Evolutionary conservation across 345 rosid species (phyloP).

Genomic region (Syzygium aromaticum): DNA sequence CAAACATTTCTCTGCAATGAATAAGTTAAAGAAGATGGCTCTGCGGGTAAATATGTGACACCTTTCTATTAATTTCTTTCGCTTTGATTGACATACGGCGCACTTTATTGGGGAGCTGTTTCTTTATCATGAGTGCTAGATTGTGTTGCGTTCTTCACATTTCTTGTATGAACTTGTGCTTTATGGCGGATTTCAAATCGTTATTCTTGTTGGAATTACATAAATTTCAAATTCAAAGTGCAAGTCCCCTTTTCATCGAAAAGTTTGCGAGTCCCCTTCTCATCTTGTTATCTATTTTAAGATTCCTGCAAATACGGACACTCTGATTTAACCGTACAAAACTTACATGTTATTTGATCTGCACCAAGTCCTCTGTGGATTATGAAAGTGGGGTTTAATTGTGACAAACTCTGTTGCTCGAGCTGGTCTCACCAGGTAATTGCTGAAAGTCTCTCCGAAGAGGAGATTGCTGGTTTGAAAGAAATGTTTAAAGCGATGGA

Average conservation of each 20-base stretch:
- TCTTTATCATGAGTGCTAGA: not conserved
- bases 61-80: not conserved
- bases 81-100: not conserved
- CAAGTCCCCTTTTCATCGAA: not conserved
- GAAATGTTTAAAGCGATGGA: conserved; percentile 96
- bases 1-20: conserved; percentile 98
- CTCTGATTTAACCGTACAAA: not conserved
- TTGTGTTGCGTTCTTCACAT: not conserved
- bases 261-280: not conserved
- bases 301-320: not conserved
- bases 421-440: conserved; percentile 55
- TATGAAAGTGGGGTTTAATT: not conserved
- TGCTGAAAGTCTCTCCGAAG: conserved; percentile 98
- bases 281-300: not conserved
- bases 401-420: not conserved
- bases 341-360: not conserved
- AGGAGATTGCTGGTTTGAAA: conserved; percentile 93
- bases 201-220: not conserved
- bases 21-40: conserved; percentile 97
- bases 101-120: not conserved
- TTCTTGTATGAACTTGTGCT: not conserved
- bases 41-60: conserved; percentile 43
- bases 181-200: not conserved
- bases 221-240: not conserved
- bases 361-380: not conserved